Conservation (phyloP, 2,329 filamentous ascomycete species). For the Penicillium sp. region DNA sequence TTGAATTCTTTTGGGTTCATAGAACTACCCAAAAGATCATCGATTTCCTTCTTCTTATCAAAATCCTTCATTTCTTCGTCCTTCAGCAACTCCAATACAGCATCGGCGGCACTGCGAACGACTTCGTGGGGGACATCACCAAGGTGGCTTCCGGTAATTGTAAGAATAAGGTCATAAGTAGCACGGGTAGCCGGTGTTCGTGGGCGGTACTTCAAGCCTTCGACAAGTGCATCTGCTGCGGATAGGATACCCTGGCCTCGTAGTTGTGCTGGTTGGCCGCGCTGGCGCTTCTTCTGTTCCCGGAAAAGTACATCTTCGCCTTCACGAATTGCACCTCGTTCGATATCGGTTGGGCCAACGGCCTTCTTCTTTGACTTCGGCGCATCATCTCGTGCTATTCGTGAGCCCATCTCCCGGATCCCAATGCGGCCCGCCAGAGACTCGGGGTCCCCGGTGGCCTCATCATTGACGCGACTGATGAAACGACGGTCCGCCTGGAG, state of each 20-base stretch:
- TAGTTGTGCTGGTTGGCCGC: constrained; percentile 66
- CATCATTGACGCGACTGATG: constrained; percentile 85
- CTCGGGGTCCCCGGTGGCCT: constrained; percentile 94
- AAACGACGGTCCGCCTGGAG: constrained; percentile 99
- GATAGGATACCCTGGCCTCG: constrained; percentile 75
- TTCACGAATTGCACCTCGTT: constrained; percentile 73
- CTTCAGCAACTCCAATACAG: constrained; percentile 84
- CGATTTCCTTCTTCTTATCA: constrained; percentile 96
- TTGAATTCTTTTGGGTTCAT: constrained; percentile 92
- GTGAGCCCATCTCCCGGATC: constrained; percentile 89
- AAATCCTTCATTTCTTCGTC: constrained; percentile 95
- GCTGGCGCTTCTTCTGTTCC: constrained; percentile 82
- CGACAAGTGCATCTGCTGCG: constrained; percentile 79
- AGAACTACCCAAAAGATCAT: constrained; percentile 81
- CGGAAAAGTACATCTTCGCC: constrained; percentile 78
- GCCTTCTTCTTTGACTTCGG: constrained; percentile 76
- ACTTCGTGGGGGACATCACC: constrained; percentile 92
- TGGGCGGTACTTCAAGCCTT: constrained; percentile 88
- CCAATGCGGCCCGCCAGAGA: constrained; percentile 92
- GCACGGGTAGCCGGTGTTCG: constrained; percentile 86
- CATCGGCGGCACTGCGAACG: constrained; percentile 89
- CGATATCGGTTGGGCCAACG: constrained; percentile 63
- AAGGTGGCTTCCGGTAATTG: constrained; percentile 80
- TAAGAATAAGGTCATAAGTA: constrained; percentile 91
- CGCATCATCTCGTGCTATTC: constrained; percentile 73